Evolutionary conservation across 257 asterid species (phyloP).

Genomic region (Nicotiana obtusifolia): DNA sequence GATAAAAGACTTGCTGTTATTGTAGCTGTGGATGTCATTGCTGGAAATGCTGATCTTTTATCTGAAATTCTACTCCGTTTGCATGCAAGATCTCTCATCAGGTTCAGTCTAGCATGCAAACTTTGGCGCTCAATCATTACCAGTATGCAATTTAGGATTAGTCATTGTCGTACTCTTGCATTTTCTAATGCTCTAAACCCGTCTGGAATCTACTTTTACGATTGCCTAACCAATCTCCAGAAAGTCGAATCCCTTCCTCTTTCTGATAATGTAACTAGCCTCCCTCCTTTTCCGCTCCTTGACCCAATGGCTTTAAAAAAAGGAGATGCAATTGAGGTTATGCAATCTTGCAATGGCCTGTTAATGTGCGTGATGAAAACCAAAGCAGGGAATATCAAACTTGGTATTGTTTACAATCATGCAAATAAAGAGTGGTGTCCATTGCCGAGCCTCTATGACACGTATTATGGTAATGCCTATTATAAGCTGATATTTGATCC

Average conservation of each 20-base stretch:
- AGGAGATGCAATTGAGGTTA: background rate
- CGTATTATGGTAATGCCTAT: background rate
- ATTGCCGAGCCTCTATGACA: background rate
- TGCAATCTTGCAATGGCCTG: conserved; percentile 3
- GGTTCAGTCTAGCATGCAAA: background rate
- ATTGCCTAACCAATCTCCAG: background rate
- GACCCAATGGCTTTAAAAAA: background rate
- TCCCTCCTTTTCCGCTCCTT: background rate
- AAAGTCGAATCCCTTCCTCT: background rate
- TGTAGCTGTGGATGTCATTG: background rate
- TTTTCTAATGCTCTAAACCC: background rate
- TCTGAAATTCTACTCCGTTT: background rate
- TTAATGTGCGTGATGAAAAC: background rate
- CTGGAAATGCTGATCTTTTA: background rate
- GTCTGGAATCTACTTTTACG: background rate
- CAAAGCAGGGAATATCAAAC: background rate
- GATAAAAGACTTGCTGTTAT: background rate
- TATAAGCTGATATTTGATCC: background rate
- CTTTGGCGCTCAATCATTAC: background rate
- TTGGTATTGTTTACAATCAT: background rate
- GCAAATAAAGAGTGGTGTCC: background rate
- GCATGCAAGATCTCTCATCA: background rate
- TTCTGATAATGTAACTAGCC: background rate
- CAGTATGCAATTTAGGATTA: background rate
- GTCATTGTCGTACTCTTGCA: background rate